Base-by-base conservation (phyloP, 2,329 filamentous ascomycete species). In the Teratosphaeria destructans region DNA sequence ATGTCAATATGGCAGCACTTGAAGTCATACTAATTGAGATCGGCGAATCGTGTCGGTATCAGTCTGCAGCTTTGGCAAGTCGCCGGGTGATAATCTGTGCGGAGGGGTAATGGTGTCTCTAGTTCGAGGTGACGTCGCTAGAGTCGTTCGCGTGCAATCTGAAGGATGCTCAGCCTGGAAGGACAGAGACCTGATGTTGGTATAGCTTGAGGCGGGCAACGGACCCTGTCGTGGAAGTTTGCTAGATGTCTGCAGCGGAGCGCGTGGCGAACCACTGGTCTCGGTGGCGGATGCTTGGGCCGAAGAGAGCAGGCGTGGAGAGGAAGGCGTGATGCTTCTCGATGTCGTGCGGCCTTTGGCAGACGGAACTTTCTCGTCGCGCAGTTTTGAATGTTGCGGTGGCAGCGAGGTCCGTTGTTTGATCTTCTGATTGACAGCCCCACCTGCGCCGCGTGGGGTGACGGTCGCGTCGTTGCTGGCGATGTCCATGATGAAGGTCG, bases 241-340 rank as follows among this genome's bases (percentile, higher is more conserved):
- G 43, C 53, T 26, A 5, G 57, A 55, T 23, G 26, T 54, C 27
- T 54, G 53, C 53, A 54, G 10, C 53, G 27, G 53, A 11, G 63
- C 53, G 34, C 57, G 60, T 34, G 58, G 32, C 19, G 62, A 55
- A 26, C 59, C 56, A 10, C 62, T 56, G 53, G 56, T 58, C 55
- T 65, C 68, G 7, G 65, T 64, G 3, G 65, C 62, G n/a, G 69
- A 71, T 14, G 68, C 60, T 49, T 66, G 67, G 11, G 69, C 68
- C 14, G 63, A 63, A 12, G 65, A 61, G 32, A 69, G 54, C n/a
- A 69, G 62, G 37, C 63, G 66, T 32, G 60, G 57, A 16, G 54
- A 61, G 52, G 32, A 56, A 47, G 57, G 55, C 32, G 57, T 58
- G 53, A 56, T 60, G 49, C 26, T 54, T 32, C 27, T 60, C 32